Conservation (phyloP, 2,329 filamentous ascomycete species). For the Calonectria fujianensis region DNA sequence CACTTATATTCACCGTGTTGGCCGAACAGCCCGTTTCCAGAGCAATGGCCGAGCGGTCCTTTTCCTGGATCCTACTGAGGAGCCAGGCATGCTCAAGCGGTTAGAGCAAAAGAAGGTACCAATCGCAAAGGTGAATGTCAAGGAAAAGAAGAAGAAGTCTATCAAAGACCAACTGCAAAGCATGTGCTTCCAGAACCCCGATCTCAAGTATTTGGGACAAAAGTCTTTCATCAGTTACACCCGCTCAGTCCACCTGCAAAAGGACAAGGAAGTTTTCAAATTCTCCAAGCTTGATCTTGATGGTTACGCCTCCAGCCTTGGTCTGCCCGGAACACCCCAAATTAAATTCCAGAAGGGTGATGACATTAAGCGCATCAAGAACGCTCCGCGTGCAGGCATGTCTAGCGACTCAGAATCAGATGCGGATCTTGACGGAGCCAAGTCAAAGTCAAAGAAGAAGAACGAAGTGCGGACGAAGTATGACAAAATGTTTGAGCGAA, state of each 20-base stretch:
- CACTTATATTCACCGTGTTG: constrained; percentile 97
- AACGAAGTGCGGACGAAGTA: constrained; percentile 92
- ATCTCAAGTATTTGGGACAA: constrained; percentile 95
- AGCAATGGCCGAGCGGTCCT: constrained; percentile 90
- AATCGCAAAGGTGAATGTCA: constrained; percentile 89
- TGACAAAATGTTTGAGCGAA: constrained; percentile 97
- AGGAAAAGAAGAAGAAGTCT: constrained; percentile 90
- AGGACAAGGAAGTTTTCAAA: constrained; percentile 93
- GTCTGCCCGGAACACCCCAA: constrained; percentile 91
- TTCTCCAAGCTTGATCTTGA: constrained; percentile 89
- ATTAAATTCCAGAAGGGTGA: constrained; percentile 96
- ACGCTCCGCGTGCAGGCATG: constrained; percentile 82
- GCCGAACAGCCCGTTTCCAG: constrained; percentile 94
- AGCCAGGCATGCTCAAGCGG: constrained; percentile 90
- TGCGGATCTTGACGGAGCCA: constrained; percentile 70
- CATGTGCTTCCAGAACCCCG: constrained; percentile 96
- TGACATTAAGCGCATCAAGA: constrained; percentile 90
- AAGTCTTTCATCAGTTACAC: constrained; percentile 96
- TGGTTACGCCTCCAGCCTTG: constrained; percentile 88
- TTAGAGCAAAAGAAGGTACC: constrained; percentile 93
- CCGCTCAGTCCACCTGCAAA: constrained; percentile 89
- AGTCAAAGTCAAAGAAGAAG: constrained; percentile 77
- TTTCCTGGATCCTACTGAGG: constrained; percentile 94
- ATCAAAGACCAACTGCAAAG: constrained; percentile 91
- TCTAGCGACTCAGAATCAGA: constrained; percentile 77